Evolutionary conservation across 345 rosid genomes (phyloP), one percentile per base, ranked within the genome.

Genomic region (Dimocarpus longan): DNA sequence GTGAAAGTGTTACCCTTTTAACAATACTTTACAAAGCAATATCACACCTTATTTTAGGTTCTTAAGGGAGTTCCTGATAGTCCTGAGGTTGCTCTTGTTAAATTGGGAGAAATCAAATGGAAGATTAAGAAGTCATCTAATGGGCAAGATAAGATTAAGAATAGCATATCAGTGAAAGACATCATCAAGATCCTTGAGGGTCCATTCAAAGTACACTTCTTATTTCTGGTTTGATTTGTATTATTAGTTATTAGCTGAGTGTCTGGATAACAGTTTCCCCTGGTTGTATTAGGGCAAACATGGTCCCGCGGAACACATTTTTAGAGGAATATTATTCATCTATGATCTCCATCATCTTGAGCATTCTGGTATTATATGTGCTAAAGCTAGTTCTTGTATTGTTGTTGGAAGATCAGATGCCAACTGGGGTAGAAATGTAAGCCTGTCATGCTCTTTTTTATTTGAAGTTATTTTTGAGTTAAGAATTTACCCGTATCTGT

Each of bases 311-410:
- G 97, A 86, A 82, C 98, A 95, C 86, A 91, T 93, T 70, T 93
- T 78, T 60, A 91, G 85, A 80, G 93, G 92, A 71, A 83, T 93
- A 60, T 71, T 95, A 77, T 95, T 95, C 68, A 82, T 95, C 56
- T 85, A 87, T 82, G 99, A 95, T 79, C 93, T 94, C 10, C 97
- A 91, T 85, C 98, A 93, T 81, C 91, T 92, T 77, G 99, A 95
- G 87, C 99, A 95, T 89, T 97, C 97, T 37, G 98, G 99, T 44
- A 92, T 89, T 82, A 91, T 93, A 48, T 95, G 99, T 76, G 94
- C 90, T 75, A 95, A 93, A 83, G 75, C 95, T 50, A 88, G 83
- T 79, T 86, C 92, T 24, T 94, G 98, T 76, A 37, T 78, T 84
- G 83, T 96, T 76, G 93, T 96, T 28, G 98, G 99, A 80, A 98